Conservation (phyloP, 768 basidiomycete species). For the Suillus sp. region DNA sequence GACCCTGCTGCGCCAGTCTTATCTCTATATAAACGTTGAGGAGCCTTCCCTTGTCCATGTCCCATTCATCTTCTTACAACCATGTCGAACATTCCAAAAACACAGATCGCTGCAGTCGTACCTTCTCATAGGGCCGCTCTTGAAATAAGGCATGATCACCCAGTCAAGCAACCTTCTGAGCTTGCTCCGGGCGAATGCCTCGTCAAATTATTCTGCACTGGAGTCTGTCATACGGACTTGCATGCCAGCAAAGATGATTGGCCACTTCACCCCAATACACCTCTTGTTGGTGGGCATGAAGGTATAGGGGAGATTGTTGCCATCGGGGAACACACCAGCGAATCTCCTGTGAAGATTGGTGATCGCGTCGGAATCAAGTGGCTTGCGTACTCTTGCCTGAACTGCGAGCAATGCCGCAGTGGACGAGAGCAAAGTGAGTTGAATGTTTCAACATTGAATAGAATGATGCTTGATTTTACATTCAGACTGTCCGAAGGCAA, state of each 20-base stretch:
- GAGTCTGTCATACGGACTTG: constrained; percentile 87
- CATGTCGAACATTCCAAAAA: constrained; percentile 39
- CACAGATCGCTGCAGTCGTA: constrained; percentile 45
- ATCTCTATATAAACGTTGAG: neutral
- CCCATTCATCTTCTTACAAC: neutral
- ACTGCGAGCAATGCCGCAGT: constrained; percentile 76
- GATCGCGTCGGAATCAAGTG: constrained; percentile 86
- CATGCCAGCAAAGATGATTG: constrained; percentile 79
- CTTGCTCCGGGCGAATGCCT: constrained; percentile 74
- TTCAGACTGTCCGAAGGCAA: constrained; percentile 59
- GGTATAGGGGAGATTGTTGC: constrained; percentile 83
- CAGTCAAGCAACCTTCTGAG: constrained; percentile 55
- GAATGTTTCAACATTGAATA: neutral
- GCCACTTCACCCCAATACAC: constrained; percentile 67
- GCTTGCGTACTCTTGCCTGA: constrained; percentile 71
- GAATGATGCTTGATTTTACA: neutral
- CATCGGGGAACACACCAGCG: constrained; percentile 63
- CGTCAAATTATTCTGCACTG: constrained; percentile 73
- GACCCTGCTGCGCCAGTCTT: no score
- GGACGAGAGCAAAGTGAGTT: constrained; percentile 75
- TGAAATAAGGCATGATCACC: constrained; percentile 44
- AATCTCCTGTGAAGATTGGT: constrained; percentile 69
- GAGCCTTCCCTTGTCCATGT: neutral
- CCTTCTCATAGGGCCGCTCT: constrained; percentile 32
- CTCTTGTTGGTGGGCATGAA: constrained; percentile 83